phyloP scores from a whole-genome alignment of 2,329 filamentous ascomycete species.

The Paecilomyces dactylethromorphus region DNA sequence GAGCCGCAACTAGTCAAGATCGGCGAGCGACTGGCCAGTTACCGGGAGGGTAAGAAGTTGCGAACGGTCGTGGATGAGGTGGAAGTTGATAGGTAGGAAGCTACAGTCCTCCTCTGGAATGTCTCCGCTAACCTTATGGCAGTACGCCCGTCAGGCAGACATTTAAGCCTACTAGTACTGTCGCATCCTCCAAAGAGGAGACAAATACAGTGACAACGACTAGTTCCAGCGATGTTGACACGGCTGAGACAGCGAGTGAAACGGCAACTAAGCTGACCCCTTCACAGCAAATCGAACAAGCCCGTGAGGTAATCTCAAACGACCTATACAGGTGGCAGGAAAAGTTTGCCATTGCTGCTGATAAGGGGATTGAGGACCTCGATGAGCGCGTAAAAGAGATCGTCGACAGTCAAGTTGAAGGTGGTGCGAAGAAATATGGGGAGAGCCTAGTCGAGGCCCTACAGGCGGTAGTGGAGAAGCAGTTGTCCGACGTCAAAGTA shows the following conservation, averaged over 20 bases:
- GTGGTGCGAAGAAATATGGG: constrained; percentile 44
- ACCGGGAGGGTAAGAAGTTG: constrained; percentile 54
- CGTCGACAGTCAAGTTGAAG: constrained; percentile 63
- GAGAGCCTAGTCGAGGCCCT: constrained; percentile 58
- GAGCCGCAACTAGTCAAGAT: constrained; percentile 93
- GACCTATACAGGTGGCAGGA: constrained; percentile 82
- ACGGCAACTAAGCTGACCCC: constrained; percentile 36
- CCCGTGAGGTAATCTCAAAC: constrained; percentile 61
- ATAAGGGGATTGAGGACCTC: constrained; percentile 70
- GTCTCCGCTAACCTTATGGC: background rate
- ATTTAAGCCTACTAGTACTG: background rate
- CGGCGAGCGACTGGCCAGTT: constrained; percentile 71
- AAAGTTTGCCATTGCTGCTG: constrained; percentile 78
- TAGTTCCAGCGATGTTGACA: constrained; percentile 18
- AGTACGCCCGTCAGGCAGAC: background rate
- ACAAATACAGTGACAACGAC: constrained; percentile 14
- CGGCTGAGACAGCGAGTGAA: constrained; percentile 17
- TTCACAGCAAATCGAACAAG: constrained; percentile 31
- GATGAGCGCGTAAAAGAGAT: constrained; percentile 62
- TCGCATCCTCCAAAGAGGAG: constrained; percentile 3
- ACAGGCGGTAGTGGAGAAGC: constrained; percentile 57
- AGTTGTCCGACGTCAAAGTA: constrained; percentile 59
- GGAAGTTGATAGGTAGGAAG: constrained; percentile 43
- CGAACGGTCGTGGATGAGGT: constrained; percentile 52
- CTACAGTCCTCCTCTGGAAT: background rate